Conservation (phyloP, 306 rosid species). For the Rubus idaeus region DNA sequence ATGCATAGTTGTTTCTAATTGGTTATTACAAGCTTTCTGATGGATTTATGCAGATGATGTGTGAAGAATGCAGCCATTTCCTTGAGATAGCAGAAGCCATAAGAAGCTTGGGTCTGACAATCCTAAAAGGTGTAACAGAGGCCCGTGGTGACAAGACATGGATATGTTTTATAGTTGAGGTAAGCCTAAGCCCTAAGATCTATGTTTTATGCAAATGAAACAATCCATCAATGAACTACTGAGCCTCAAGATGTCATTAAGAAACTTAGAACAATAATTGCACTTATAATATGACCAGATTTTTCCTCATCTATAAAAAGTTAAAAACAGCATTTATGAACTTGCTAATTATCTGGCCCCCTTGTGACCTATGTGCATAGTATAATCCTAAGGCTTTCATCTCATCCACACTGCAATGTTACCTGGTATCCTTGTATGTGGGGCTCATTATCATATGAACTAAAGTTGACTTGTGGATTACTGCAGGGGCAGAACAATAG, state of each 20-base stretch:
- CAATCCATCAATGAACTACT: background rate
- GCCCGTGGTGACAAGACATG: slow-evolving; percentile 76
- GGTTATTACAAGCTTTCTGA: slow-evolving; percentile 19
- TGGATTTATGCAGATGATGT: slow-evolving; percentile 63
- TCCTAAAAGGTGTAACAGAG: slow-evolving; percentile 80
- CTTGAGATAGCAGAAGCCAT: slow-evolving; percentile 96
- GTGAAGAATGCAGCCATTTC: slow-evolving; percentile 95
- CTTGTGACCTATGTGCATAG: background rate
- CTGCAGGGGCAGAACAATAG: slow-evolving; percentile 80
- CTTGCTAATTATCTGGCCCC: background rate
- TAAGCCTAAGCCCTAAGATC: slow-evolving; percentile 31
- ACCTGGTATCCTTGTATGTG: background rate
- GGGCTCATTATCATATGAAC: background rate
- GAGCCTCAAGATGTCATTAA: background rate
- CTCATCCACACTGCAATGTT: background rate
- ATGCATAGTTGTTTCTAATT: slow-evolving; percentile 7
- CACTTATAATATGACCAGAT: background rate
- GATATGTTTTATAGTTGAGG: slow-evolving; percentile 97
- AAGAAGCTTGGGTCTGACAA: slow-evolving; percentile 72
- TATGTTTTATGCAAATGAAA: background rate
- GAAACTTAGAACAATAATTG: background rate
- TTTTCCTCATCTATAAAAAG: background rate
- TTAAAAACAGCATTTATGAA: background rate
- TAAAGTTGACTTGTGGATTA: slow-evolving; percentile 24
- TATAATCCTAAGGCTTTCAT: slow-evolving; percentile 1